Evolutionary conservation across 768 basidiomycete genomes (phyloP).

Genomic region (Naganishia friedmannii): DNA sequence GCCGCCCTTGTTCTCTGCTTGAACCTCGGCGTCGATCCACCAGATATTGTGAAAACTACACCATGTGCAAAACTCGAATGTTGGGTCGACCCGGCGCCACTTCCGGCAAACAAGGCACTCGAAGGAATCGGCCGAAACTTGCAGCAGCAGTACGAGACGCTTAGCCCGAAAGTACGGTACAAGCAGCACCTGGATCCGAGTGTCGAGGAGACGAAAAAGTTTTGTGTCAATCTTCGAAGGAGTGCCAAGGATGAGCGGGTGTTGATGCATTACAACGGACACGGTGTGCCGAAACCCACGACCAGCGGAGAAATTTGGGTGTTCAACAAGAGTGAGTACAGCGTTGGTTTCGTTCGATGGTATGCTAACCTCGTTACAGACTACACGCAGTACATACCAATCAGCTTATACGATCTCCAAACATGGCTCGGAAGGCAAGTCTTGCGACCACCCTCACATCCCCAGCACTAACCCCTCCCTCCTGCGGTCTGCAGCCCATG

Average conservation of each 20-base stretch:
- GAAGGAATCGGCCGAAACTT: conserved; percentile 90
- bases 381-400: conserved; percentile 98
- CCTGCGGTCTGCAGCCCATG: conserved; percentile 63
- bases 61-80: conserved; percentile 93
- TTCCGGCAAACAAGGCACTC: conserved; percentile 88
- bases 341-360: neutral
- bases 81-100: conserved; percentile 92
- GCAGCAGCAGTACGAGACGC: conserved; percentile 90
- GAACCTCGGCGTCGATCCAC: conserved; percentile 96
- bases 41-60: conserved; percentile 93
- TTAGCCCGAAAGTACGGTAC: conserved; percentile 89
- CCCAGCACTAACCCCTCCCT: neutral
- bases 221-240: conserved; percentile 76
- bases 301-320: conserved; percentile 95
- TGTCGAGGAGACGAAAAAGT: conserved; percentile 84
- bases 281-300: conserved; percentile 95
- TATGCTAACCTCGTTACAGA: conserved; percentile 42
- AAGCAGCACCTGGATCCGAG: conserved; percentile 91
- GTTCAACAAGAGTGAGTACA: conserved; percentile 71
- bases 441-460: neutral
- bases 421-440: conserved; percentile 70
- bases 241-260: conserved; percentile 90
- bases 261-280: conserved; percentile 96
- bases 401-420: conserved; percentile 89
- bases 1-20: conserved; percentile 82